Conservation (phyloP, 2,329 filamentous ascomycete species). For the Cercospora beticola region DNA sequence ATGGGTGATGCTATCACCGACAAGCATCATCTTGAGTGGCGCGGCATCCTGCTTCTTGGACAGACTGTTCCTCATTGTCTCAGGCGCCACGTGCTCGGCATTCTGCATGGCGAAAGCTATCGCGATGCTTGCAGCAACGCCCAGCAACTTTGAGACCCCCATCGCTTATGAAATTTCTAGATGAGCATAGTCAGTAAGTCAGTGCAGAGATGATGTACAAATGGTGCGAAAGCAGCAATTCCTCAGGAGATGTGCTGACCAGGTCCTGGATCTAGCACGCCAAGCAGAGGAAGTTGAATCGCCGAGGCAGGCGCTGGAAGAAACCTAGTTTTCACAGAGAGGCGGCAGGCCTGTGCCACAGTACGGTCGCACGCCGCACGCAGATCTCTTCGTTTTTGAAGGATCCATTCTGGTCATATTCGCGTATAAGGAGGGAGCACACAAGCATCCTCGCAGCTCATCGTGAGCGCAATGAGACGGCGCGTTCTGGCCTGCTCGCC, state of each 20-base stretch:
- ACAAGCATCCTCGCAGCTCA: neutral
- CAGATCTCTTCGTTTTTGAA: neutral
- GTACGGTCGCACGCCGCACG: neutral
- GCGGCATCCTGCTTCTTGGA: neutral
- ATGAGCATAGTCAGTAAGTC: neutral
- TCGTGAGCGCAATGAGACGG: neutral
- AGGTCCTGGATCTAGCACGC: neutral
- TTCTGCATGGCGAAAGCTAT: neutral
- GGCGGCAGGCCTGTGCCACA: neutral
- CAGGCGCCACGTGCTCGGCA: neutral
- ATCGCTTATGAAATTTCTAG: neutral
- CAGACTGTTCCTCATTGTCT: neutral
- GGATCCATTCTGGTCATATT: neutral
- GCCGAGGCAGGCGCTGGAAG: constrained; percentile 5
- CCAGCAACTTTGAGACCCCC: neutral
- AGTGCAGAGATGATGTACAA: neutral
- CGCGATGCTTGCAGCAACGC: neutral
- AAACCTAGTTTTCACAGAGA: neutral
- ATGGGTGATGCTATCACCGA: constrained; percentile 31
- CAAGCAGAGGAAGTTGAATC: neutral
- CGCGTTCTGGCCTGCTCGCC: neutral
- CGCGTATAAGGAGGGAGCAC: neutral
- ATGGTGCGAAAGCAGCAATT: neutral
- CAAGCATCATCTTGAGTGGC: constrained; percentile 25
- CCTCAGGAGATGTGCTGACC: neutral